phyloP scores from a whole-genome alignment of 1,284 basidiomycete species.

The Cryptococcus deneoformans region DNA sequence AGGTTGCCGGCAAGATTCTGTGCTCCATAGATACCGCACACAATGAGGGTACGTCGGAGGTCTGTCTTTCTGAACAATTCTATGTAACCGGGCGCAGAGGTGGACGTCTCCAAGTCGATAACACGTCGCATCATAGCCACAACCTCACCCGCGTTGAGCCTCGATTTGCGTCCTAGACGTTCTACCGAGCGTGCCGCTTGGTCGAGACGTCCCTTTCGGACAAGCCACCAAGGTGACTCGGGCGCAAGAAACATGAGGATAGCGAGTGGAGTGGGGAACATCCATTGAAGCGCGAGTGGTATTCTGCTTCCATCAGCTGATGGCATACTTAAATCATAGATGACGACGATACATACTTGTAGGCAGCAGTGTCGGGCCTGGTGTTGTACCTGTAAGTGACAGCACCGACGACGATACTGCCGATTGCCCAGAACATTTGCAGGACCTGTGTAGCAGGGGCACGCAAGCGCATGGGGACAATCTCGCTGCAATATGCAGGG shows the following conservation, averaged over 20 bases:
- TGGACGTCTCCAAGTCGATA: constrained; percentile 19
- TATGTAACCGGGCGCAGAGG: constrained; percentile 27
- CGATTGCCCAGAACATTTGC: constrained; percentile 41
- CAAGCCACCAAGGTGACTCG: constrained; percentile 20
- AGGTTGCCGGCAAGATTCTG: constrained; percentile 44
- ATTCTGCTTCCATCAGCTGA: constrained; percentile 15
- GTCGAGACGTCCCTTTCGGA: constrained; percentile 50
- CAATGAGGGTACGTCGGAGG: constrained; percentile 50
- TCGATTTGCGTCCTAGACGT: constrained; percentile 22
- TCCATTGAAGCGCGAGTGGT: constrained; percentile 36
- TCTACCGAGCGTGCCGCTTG: constrained; percentile 40
- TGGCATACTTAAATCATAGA: not conserved
- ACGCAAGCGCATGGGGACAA: constrained; percentile 31
- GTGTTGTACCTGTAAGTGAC: constrained; percentile 29
- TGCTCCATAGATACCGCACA: constrained; percentile 41
- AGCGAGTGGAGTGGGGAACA: constrained; percentile 37
- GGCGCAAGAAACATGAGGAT: constrained; percentile 33
- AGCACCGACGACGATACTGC: constrained; percentile 38
- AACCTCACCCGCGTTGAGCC: constrained; percentile 16
- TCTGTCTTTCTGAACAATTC: constrained; percentile 51
- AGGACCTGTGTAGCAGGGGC: constrained; percentile 29
- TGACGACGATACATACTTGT: constrained; percentile 19
- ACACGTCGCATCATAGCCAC: constrained; percentile 36
- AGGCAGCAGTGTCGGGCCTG: constrained; percentile 11
- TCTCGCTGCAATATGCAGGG: constrained; percentile 31